These are phyloP conservation scores for Mycena maculata DNA, from an alignment of 768 basidiomycete genomes.

Conservation along the genomic window DNA sequence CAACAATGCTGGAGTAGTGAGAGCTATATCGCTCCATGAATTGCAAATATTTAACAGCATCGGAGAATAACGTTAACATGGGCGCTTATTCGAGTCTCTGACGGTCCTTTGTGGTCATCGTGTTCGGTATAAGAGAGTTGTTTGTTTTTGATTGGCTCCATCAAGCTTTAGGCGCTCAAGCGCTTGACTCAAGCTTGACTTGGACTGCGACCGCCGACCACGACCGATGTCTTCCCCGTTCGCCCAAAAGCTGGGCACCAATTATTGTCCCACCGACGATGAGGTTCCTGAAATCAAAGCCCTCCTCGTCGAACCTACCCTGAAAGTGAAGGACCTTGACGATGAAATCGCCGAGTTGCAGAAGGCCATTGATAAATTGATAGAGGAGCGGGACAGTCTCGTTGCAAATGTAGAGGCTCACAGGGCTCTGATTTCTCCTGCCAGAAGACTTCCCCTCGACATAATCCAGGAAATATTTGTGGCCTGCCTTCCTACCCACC, in stretches of 20 bases:
- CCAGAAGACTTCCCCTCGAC: slow-evolving; percentile 1
- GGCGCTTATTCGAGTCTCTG: no score
- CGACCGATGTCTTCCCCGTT: slow-evolving; percentile 25
- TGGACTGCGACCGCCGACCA: no score
- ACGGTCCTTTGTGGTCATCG: no score
- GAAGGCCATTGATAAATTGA: neutral
- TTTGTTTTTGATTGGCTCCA: no score
- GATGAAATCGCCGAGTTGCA: slow-evolving; percentile 9
- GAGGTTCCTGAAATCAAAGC: slow-evolving; percentile 1
- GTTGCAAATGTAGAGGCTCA: neutral
- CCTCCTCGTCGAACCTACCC: slow-evolving; percentile 7
- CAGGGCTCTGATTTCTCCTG: slow-evolving; percentile 8
- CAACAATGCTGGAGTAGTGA: no score
- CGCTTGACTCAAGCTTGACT: no score
- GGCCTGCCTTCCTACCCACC: slow-evolving; percentile 22
- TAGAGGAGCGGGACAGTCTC: neutral
- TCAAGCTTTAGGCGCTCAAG: no score
- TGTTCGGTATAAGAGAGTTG: no score
- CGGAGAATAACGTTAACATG: no score
- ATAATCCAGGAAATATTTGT: slow-evolving; percentile 23
- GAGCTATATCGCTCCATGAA: no score
- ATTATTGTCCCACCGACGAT: slow-evolving; percentile 12
- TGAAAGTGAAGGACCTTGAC: neutral
- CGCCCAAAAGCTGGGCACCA: slow-evolving; percentile 10
- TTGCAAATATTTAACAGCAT: no score